phyloP scores from a whole-genome alignment of 1,139 yeast genomes.

The Hemisphaericaspora xylofermentans region DNA sequence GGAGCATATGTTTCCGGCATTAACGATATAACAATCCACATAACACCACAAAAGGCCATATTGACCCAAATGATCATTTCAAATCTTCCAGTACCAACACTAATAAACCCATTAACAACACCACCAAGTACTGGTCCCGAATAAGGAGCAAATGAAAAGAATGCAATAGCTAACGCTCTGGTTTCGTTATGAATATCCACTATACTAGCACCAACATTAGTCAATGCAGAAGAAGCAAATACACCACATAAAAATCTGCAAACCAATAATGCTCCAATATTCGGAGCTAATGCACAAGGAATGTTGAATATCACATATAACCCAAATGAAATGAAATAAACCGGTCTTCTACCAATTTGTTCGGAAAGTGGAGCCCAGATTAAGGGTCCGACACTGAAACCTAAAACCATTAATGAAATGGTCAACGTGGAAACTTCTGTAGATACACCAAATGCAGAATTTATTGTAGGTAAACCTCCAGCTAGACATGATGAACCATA shows the following conservation, averaged over 20 bases:
- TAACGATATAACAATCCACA: constrained; percentile 62
- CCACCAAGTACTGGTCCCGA: constrained; percentile 93
- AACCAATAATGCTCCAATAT: constrained; percentile 75
- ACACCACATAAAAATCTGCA: constrained; percentile 88
- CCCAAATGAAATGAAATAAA: constrained; percentile 72
- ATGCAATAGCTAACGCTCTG: constrained; percentile 87
- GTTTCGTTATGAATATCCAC: constrained; percentile 82
- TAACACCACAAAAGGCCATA: constrained; percentile 85
- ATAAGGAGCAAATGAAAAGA: constrained; percentile 89
- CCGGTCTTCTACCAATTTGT: constrained; percentile 82
- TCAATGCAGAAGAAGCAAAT: constrained; percentile 78
- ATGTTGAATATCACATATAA: constrained; percentile 78
- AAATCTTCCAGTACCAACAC: constrained; percentile 63
- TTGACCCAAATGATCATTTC: constrained; percentile 85
- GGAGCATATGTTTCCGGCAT: constrained; percentile 94
- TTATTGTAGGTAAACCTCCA: constrained; percentile 72
- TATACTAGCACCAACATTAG: constrained; percentile 86
- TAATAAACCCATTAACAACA: constrained; percentile 82
- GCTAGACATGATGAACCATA: constrained; percentile 88
- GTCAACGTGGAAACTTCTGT: constrained; percentile 76
- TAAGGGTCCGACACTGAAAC: constrained; percentile 85
- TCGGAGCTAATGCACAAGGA: constrained; percentile 85
- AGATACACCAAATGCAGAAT: constrained; percentile 64
- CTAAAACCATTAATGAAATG: constrained; percentile 85
- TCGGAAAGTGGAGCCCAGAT: constrained; percentile 91